Evolutionary conservation across 2,329 filamentous ascomycete genomes (phyloP).

Genomic region (Sporothrix curviconia): DNA sequence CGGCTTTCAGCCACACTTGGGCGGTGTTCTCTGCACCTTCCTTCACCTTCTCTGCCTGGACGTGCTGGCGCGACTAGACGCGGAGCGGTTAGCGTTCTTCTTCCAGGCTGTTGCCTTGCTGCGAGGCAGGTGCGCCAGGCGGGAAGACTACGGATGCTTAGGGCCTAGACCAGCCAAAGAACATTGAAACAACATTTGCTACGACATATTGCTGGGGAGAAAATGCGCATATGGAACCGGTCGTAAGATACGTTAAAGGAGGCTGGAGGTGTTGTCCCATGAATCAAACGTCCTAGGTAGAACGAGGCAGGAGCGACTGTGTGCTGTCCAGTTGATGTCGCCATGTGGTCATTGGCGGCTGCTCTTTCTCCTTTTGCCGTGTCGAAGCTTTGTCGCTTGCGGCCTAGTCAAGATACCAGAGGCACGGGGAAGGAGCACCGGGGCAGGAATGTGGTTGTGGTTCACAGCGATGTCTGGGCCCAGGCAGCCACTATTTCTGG

Average conservation of each 20-base stretch:
- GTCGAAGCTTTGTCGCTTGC: not conserved
- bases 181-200: too few relatives aligned
- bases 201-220: too few relatives aligned
- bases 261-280: not conserved
- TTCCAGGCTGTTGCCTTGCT: not conserved
- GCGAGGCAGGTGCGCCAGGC: not conserved
- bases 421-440: not conserved
- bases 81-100: not conserved
- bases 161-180: too few relatives aligned
- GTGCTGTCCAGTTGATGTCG: slow-evolving; percentile 13
- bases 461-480: not conserved
- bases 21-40: not conserved
- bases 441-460: not conserved
- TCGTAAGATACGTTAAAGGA: too few relatives aligned
- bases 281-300: not conserved
- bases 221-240: too few relatives aligned
- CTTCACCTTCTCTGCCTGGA: not conserved
- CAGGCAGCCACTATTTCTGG: not conserved
- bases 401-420: not conserved
- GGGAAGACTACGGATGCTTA: too few relatives aligned
- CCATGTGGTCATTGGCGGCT: slow-evolving; percentile 17
- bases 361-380: not conserved
- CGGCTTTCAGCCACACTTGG: too few relatives aligned
- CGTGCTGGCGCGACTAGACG: not conserved
- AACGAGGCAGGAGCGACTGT: not conserved